Percentiles rank a stretch among this genome's conserved stretches.
phyloP scores from a whole-genome alignment of 2,329 filamentous ascomycete genomes.

The Didymosphaeria variabile region DNA sequence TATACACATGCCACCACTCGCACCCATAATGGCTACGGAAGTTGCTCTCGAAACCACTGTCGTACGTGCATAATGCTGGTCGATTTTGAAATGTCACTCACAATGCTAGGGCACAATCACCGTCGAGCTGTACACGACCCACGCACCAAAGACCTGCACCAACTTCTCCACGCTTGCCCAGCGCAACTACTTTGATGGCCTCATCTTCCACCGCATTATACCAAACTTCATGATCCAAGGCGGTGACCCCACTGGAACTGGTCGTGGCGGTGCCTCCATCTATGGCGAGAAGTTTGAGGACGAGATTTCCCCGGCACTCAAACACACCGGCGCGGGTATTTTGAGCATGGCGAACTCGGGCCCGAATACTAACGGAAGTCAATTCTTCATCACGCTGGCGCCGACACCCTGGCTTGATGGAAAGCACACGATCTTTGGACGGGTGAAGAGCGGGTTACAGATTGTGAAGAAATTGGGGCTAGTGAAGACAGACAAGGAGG shows the following conservation, averaged over 20 bases:
- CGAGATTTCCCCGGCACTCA: constrained; percentile 80
- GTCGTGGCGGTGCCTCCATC: constrained; percentile 86
- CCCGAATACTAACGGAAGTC: constrained; percentile 90
- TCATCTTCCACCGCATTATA: constrained; percentile 93
- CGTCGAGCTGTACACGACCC: constrained; percentile 87
- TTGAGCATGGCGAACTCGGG: constrained; percentile 96
- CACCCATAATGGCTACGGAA: constrained; percentile 63
- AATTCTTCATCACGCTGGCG: constrained; percentile 95
- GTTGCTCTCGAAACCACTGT: constrained; percentile 86
- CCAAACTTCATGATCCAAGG: constrained; percentile 96
- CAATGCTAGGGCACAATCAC: constrained; percentile 75
- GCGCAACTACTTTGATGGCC: constrained; percentile 86
- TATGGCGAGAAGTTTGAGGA: constrained; percentile 95
- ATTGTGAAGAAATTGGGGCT: constrained; percentile 89
- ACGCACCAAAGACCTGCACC: constrained; percentile 87
- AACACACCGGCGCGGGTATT: constrained; percentile 93
- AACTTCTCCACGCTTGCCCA: constrained; percentile 85
- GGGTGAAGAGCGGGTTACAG: constrained; percentile 83
- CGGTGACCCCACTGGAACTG: constrained; percentile 93
- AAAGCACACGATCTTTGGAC: constrained; percentile 95
- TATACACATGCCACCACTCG: background rate
- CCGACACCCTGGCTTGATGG: constrained; percentile 97
- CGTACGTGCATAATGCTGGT: constrained; percentile 59
- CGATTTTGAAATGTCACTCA: constrained; percentile 14
- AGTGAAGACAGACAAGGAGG: constrained; percentile 82